Percentiles rank a stretch among this genome's conserved stretches.
Conservation (phyloP, 2,329 filamentous ascomycete genomes). For the Ceratocystis smalleyi region DNA sequence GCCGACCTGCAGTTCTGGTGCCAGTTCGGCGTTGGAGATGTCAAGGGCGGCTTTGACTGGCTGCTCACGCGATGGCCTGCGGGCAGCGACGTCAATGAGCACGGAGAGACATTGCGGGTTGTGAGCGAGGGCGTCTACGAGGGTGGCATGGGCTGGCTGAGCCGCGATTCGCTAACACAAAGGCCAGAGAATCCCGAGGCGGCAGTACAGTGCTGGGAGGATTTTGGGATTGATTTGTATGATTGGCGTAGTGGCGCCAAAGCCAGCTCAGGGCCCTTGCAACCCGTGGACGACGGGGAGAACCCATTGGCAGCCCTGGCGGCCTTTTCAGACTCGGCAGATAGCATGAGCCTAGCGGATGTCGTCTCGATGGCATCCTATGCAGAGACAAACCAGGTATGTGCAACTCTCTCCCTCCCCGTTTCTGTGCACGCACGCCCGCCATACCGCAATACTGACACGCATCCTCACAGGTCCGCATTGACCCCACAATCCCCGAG, state of each 20-base stretch:
- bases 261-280: neutral
- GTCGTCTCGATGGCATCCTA: slow-evolving; percentile 37
- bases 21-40: slow-evolving; percentile 82
- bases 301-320: slow-evolving; percentile 26
- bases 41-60: slow-evolving; percentile 81
- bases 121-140: slow-evolving; percentile 68
- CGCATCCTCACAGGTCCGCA: slow-evolving; percentile 25
- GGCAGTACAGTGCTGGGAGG: slow-evolving; percentile 47
- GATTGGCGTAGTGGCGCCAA: slow-evolving; percentile 31
- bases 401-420: neutral
- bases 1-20: slow-evolving; percentile 91
- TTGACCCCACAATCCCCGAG: slow-evolving; percentile 50
- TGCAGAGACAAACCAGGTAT: slow-evolving; percentile 27
- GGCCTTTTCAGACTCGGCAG: slow-evolving; percentile 38
- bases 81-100: slow-evolving; percentile 50
- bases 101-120: slow-evolving; percentile 56
- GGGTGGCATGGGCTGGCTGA: slow-evolving; percentile 61
- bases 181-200: slow-evolving; percentile 31
- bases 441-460: slow-evolving; percentile 14
- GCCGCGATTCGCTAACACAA: slow-evolving; percentile 38
- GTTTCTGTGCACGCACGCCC: neutral
- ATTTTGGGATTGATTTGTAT: slow-evolving; percentile 50
- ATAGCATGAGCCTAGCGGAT: slow-evolving; percentile 51
- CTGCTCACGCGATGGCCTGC: slow-evolving; percentile 64
- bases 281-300: slow-evolving; percentile 18